Conservation (phyloP, 2,329 filamentous ascomycete species). For the Cryphonectria parasitica region DNA sequence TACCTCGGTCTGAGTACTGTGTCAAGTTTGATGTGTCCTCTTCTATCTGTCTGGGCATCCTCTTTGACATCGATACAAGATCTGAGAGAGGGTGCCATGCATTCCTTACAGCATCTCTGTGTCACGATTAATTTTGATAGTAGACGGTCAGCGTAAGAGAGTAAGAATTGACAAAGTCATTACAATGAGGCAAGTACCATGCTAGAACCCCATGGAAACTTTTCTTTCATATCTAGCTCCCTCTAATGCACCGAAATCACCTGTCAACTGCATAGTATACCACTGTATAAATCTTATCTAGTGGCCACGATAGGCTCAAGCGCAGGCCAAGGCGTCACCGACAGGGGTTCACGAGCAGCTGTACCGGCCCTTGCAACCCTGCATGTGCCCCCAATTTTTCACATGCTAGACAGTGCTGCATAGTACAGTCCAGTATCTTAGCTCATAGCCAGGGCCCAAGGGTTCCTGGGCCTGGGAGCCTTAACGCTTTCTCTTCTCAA, state of each 20-base stretch:
- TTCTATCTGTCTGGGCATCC: neutral
- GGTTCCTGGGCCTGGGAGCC: neutral
- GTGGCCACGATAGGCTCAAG: neutral
- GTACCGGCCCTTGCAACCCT: neutral
- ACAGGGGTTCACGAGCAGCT: neutral
- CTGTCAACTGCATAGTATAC: neutral
- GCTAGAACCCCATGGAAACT: too few relatives aligned
- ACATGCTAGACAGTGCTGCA: constrained; percentile 11
- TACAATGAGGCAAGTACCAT: neutral
- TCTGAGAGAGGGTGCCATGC: too few relatives aligned
- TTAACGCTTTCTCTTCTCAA: neutral
- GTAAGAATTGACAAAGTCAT: neutral
- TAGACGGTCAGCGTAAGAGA: too few relatives aligned
- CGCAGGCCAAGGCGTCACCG: neutral
- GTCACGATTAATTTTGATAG: too few relatives aligned
- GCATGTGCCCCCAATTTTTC: constrained; percentile 6
- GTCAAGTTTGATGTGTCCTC: neutral
- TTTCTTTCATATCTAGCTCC: neutral
- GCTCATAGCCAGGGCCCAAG: neutral
- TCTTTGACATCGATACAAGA: neutral
- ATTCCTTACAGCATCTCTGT: too few relatives aligned
- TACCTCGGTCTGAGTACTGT: neutral
- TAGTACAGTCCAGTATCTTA: neutral
- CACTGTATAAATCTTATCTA: neutral
- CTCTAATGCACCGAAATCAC: neutral